Evolutionary conservation across 2,329 filamentous ascomycete species (phyloP).

Genomic region (Aspergillus clavatus): DNA sequence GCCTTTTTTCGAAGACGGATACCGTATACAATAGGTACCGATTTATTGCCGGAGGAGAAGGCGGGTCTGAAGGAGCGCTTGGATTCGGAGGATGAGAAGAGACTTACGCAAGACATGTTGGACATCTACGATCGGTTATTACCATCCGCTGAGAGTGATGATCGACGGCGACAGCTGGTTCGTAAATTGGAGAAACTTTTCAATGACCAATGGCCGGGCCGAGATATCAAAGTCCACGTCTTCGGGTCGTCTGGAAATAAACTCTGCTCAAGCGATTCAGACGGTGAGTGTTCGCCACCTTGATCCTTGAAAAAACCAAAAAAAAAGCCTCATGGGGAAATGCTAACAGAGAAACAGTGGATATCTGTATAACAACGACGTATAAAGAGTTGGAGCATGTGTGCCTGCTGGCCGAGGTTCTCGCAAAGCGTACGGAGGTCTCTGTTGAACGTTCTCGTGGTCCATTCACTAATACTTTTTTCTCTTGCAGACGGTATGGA

Average conservation of each 20-base stretch:
- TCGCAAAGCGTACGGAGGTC: constrained; percentile 68
- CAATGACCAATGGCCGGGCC: constrained; percentile 85
- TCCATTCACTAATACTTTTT: constrained; percentile 13
- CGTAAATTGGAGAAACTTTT: constrained; percentile 82
- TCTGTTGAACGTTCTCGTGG: background rate
- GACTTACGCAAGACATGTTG: constrained; percentile 75
- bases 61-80: constrained; percentile 66
- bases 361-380: constrained; percentile 93
- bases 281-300: constrained; percentile 57
- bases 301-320: background rate
- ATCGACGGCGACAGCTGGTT: constrained; percentile 70
- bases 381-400: constrained; percentile 85
- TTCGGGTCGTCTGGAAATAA: constrained; percentile 98
- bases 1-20: constrained; percentile 79
- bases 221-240: constrained; percentile 82
- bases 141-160: constrained; percentile 73
- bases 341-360: constrained; percentile 57
- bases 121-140: constrained; percentile 80
- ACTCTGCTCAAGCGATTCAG: constrained; percentile 90
- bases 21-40: constrained; percentile 83
- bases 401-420: constrained; percentile 80
- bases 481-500: constrained; percentile 82
- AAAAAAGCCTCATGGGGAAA: too few relatives aligned
- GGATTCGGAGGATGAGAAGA: constrained; percentile 66
- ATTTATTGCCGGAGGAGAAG: constrained; percentile 66